Base-by-base conservation (phyloP, 768 basidiomycete species). In the Lentinula sp. region DNA sequence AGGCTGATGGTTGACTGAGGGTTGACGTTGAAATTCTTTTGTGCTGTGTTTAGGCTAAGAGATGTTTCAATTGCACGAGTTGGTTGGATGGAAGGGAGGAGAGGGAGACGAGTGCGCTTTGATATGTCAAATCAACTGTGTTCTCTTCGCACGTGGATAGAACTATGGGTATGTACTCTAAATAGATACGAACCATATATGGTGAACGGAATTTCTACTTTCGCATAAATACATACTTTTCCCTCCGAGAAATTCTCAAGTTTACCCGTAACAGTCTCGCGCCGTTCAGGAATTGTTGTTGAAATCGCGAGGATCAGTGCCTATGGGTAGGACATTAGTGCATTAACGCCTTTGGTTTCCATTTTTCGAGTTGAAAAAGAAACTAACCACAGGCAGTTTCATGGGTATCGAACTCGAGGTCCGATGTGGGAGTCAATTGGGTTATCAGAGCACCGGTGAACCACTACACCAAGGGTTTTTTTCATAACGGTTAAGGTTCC, bases 1-100 rank as follows among this genome's bases (percentile, higher is more conserved):
- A n/a, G n/a, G n/a, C n/a, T 28, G 28, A 3, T 28, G 28, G 28
- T 28, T 28, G 28, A 28, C 28, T 28, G 28, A 28, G 28, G 1
- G 1, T 28, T 28, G 28, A 28, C 3, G 3, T 28, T 28, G 28
- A 0, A 0, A 28, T 28, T 28, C 28, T 28, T 28, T 28, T 28
- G 28, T 28, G 28, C 3, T 28, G 1, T 43, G 18, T 42, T 1
- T 43, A 78, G 76, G 76, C 76, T 0, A 70, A 67, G 53, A 64
- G 76, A 28, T 77, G 74, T 52, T 71, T 75, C n/a, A 72, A 77
- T 66, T 79, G 78, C 57, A 76, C 75, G 5, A 72, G 72, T 18
- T 79, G 77, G 78, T 66, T 72, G 7, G 77, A 79, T 61, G 77
- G 77, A 4, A 68, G 77, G 36, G 77, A 78, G 61, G 77, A 78